Conservation (phyloP, 129 eudicot genomes). For the Apium graveolens region DNA sequence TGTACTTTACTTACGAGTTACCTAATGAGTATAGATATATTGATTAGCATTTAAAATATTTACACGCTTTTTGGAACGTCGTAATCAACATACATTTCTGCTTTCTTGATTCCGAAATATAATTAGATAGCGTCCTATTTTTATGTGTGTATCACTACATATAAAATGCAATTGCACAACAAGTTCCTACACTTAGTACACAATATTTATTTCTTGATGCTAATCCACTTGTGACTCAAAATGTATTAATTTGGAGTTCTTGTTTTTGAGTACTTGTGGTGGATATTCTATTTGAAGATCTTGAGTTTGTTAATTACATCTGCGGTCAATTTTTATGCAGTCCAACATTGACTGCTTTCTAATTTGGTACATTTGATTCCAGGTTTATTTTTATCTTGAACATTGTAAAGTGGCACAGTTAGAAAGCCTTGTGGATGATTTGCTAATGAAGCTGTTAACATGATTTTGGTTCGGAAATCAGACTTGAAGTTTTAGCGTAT, state of each 20-base stretch:
- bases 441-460: background rate
- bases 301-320: background rate
- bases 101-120: background rate
- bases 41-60: background rate
- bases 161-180: background rate
- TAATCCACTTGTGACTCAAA: background rate
- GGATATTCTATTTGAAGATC: background rate
- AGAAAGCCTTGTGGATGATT: background rate
- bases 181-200: background rate
- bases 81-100: background rate
- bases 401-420: background rate
- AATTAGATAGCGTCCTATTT: background rate
- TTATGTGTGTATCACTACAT: background rate
- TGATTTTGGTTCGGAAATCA: background rate
- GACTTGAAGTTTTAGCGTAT: constrained; percentile 3
- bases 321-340: background rate
- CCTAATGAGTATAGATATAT: background rate
- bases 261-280: background rate
- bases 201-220: background rate
- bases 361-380: background rate
- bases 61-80: background rate
- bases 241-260: background rate
- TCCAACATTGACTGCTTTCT: background rate
- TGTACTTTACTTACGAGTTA: background rate
- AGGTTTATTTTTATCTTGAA: background rate